Conservation (phyloP, 192 early-diverging fungal genomes). For the Funneliformis geosporum region DNA sequence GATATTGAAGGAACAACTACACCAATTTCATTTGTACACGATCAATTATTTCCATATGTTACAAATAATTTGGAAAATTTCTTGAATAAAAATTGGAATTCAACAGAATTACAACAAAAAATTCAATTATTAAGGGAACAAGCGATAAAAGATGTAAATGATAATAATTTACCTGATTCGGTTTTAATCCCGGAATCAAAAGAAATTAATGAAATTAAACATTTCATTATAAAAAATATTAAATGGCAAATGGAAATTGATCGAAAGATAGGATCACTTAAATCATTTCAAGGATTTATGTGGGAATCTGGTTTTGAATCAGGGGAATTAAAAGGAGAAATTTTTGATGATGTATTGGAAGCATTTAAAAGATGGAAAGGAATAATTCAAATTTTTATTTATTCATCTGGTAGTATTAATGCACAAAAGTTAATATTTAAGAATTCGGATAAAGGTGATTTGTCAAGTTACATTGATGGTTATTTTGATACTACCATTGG, state of each 20-base stretch:
- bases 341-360: constrained; percentile 86
- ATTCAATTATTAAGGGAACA: constrained; percentile 54
- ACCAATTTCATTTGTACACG: constrained; percentile 95
- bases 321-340: constrained; percentile 72
- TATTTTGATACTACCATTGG: constrained; percentile 96
- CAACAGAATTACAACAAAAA: constrained; percentile 43
- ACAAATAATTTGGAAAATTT: constrained; percentile 62
- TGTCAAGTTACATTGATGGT: constrained; percentile 74
- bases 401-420: constrained; percentile 91
- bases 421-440: constrained; percentile 95
- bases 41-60: constrained; percentile 91
- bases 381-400: constrained; percentile 79
- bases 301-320: constrained; percentile 85
- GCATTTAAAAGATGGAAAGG: constrained; percentile 74
- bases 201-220: constrained; percentile 45
- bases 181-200: constrained; percentile 45
- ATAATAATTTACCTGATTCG: constrained; percentile 41
- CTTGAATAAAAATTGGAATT: constrained; percentile 57
- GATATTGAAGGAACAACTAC: constrained; percentile 97
- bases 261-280: constrained; percentile 88
- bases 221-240: constrained; percentile 68
- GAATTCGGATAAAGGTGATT: constrained; percentile 75
- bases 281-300: constrained; percentile 94
- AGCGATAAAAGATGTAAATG: constrained; percentile 51
- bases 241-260: constrained; percentile 83